Base-by-base conservation (phyloP, 2,329 filamentous ascomycete genomes). In the Colletotrichum shisoi region DNA sequence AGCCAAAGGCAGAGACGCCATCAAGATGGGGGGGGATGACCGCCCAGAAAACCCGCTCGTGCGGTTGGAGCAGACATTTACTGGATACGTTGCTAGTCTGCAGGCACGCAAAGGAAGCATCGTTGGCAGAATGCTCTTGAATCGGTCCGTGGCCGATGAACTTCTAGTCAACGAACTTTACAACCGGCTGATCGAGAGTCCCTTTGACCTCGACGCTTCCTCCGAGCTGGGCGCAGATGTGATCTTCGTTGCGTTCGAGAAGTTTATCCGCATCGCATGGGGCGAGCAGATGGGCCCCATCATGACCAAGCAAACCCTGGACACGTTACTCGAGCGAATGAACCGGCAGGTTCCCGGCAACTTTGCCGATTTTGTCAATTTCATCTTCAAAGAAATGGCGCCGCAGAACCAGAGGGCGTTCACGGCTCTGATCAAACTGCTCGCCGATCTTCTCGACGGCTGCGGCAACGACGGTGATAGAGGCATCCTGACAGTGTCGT, bases 401-500 rank as follows among this genome's bases (percentile, higher is more conserved):
- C 88, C 88, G 0, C 88, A 90, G 72, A 90, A 90, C 70, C 83
- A 86, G 70, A 87, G 94, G 68, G 93, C 94, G 0, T 92, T 97
- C 71, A 90, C 91, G 44, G 88, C 91, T 0, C 86, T 97, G 57
- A 89, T 97, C 74, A 94, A 93, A 73, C 84, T 98, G 39, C 83
- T 98, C 27, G 91, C 92, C 0, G 93, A 97, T 74, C 82, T 98
- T 37, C 85, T 97, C 7, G 93, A 96, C 70, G 93, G 92, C 3
- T 97, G 93, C 71, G 90, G 90, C 57, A 97, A 96, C 73, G 94
- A 97, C 74, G 91, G 93, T 39, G 94, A 97, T 75, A 87, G 94
- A 54, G 94, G 94, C 56, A 91, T 92, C 24, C 79, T 98, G 72
- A 97, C 93, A 0, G 87, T 92, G 51, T 91, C 93, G 1, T 97